These are phyloP conservation scores for Hamigera avellanea DNA, from an alignment of 495 filamentous ascomycete genomes.

Conservation along the genomic window DNA sequence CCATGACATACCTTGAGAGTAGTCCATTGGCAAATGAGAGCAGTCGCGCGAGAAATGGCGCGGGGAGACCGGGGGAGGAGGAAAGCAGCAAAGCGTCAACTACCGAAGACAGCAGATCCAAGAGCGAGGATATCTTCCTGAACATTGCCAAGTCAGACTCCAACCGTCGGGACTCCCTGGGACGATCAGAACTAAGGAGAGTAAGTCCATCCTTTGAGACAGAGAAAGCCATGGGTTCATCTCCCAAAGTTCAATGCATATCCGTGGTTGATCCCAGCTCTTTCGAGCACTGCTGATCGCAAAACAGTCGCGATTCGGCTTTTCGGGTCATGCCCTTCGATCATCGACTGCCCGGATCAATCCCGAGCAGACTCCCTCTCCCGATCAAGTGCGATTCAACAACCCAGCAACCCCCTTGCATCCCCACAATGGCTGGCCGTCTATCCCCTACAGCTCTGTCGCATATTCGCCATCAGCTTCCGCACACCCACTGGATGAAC, in stretches of 20 bases:
- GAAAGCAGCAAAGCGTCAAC: constrained; percentile 10
- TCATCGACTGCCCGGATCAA: constrained; percentile 22
- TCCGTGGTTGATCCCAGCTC: not conserved
- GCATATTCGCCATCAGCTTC: constrained; percentile 33
- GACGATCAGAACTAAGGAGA: constrained; percentile 36
- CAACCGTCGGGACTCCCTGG: constrained; percentile 30
- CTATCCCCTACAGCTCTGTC: constrained; percentile 23
- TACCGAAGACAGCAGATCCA: constrained; percentile 22
- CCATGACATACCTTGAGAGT: constrained; percentile 16
- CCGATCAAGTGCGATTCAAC: constrained; percentile 27
- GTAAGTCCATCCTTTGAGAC: constrained; percentile 22
- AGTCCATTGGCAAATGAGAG: constrained; percentile 23
- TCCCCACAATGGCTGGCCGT: constrained; percentile 27
- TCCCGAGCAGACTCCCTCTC: constrained; percentile 27
- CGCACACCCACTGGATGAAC: constrained; percentile 39
- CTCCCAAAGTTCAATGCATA: not conserved
- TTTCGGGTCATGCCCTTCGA: constrained; percentile 27
- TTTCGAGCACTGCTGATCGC: constrained; percentile 1
- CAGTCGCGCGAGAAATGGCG: constrained; percentile 16
- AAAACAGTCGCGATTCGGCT: constrained; percentile 30
- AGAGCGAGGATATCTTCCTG: constrained; percentile 51
- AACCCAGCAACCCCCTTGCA: constrained; percentile 34
- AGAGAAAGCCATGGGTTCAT: not conserved
- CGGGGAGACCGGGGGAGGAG: constrained; percentile 12
- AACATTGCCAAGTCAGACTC: constrained; percentile 49